phyloP scores from a whole-genome alignment of 805 yeast genomes.

The Priceomyces castillae region DNA sequence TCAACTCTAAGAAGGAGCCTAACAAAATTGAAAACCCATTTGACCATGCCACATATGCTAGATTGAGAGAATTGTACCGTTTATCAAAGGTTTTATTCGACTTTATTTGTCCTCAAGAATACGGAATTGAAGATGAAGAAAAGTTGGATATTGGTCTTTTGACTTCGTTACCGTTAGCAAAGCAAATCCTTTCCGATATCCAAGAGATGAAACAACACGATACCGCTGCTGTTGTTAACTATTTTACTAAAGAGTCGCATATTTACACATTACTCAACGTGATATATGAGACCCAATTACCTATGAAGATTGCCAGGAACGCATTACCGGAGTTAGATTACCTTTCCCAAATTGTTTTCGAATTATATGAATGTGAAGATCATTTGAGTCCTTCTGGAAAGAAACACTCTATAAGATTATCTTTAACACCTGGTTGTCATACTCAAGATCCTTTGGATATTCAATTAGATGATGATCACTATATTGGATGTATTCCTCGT shows the following conservation, averaged over 20 bases:
- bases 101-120: slow-evolving; percentile 97
- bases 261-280: slow-evolving; percentile 91
- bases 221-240: slow-evolving; percentile 79
- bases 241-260: slow-evolving; percentile 96
- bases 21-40: slow-evolving; percentile 45
- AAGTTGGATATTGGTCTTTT: slow-evolving; percentile 92
- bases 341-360: slow-evolving; percentile 90
- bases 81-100: slow-evolving; percentile 92
- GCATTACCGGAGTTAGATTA: slow-evolving; percentile 96
- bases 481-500: slow-evolving; percentile 93
- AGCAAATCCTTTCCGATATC: slow-evolving; percentile 78
- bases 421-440: slow-evolving; percentile 97
- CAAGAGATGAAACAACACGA: slow-evolving; percentile 74
- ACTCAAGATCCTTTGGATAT: slow-evolving; percentile 97
- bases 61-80: slow-evolving; percentile 83
- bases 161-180: slow-evolving; percentile 91
- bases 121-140: slow-evolving; percentile 93
- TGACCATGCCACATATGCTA: slow-evolving; percentile 75
- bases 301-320: slow-evolving; percentile 92
- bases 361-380: slow-evolving; percentile 80
- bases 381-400: slow-evolving; percentile 58
- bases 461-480: slow-evolving; percentile 92
- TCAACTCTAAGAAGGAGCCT: slow-evolving; percentile 14
- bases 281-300: slow-evolving; percentile 86
- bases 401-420: slow-evolving; percentile 84